phyloP scores from a whole-genome alignment of 805 yeast species.

The Wickerhamiella occidentalis region DNA sequence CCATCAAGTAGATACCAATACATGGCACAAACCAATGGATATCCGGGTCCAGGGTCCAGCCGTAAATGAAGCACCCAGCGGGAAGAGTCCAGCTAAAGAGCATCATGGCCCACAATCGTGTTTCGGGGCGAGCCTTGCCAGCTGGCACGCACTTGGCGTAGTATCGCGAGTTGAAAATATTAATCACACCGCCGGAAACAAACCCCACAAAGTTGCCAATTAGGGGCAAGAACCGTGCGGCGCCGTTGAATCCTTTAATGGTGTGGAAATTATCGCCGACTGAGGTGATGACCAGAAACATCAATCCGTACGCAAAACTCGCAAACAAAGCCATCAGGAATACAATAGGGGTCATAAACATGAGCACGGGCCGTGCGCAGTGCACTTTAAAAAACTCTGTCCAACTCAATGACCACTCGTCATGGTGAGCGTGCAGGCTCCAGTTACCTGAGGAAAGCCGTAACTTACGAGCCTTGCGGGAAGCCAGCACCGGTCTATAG shows the following conservation, averaged over 20 bases:
- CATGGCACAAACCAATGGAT: slow-evolving; percentile 45
- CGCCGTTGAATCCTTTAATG: slow-evolving; percentile 26
- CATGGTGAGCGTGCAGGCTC: slow-evolving; percentile 85
- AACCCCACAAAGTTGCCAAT: slow-evolving; percentile 28
- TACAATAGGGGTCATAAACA: slow-evolving; percentile 43
- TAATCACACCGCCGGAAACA: slow-evolving; percentile 25
- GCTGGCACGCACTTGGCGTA: slow-evolving; percentile 19
- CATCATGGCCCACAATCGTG: slow-evolving; percentile 46
- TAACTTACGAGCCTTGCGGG: slow-evolving; percentile 49
- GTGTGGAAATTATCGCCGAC: slow-evolving; percentile 29
- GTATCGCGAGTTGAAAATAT: slow-evolving; percentile 22
- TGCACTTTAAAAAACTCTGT: slow-evolving; percentile 61
- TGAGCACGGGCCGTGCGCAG: slow-evolving; percentile 67
- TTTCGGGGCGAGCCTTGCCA: slow-evolving; percentile 36
- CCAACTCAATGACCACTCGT: slow-evolving; percentile 61
- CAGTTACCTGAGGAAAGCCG: slow-evolving; percentile 68
- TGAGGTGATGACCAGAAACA: slow-evolving; percentile 34
- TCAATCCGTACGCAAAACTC: slow-evolving; percentile 34
- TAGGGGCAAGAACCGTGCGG: slow-evolving; percentile 27
- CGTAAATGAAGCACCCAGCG: slow-evolving; percentile 46
- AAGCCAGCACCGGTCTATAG: slow-evolving; percentile 38
- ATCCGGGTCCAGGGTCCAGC: slow-evolving; percentile 42
- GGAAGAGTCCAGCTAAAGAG: slow-evolving; percentile 36
- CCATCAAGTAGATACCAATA: slow-evolving; percentile 41
- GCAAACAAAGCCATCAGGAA: slow-evolving; percentile 33